These are phyloP conservation scores for Scenedesmus sp. DNA, from an alignment of 163 green algal species.

Conservation along the genomic window DNA sequence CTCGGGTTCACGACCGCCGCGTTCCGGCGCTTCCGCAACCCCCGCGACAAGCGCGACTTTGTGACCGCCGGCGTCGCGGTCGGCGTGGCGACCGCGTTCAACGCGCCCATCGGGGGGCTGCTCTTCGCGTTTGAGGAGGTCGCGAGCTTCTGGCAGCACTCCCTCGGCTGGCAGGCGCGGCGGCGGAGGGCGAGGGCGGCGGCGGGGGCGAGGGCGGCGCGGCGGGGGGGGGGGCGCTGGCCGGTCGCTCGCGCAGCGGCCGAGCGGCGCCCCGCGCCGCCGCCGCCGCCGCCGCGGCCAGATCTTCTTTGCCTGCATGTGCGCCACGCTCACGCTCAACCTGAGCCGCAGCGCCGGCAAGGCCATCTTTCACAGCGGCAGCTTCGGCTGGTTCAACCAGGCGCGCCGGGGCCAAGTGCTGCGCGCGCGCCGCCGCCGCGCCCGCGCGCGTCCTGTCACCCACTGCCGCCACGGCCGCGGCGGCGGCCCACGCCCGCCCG, in stretches of 20 bases:
- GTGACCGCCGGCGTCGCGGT: conserved; percentile 87
- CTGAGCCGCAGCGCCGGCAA: conserved; percentile 71
- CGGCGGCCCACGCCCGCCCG: too few species aligned
- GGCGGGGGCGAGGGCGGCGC: too few species aligned
- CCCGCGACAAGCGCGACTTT: conserved; percentile 91
- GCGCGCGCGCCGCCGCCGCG: too few species aligned
- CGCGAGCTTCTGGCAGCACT: conserved; percentile 85
- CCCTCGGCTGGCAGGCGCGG: conserved; percentile 64
- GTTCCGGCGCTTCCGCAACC: conserved; percentile 88
- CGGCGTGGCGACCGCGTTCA: conserved; percentile 88
- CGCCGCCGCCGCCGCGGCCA: too few species aligned
- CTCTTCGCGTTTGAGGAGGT: conserved; percentile 96
- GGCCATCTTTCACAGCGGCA: conserved; percentile 62
- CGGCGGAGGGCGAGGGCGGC: too few species aligned
- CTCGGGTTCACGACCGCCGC: conserved; percentile 76
- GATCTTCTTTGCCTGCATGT: conserved; percentile 91
- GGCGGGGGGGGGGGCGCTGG: too few species aligned
- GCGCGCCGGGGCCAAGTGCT: too few species aligned
- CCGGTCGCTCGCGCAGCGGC: too few species aligned
- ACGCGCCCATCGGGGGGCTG: conserved; percentile 73
- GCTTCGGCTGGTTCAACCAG: conserved; percentile 87
- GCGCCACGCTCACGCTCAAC: conserved; percentile 77
- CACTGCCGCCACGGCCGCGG: too few species aligned
- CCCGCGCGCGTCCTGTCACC: too few species aligned
- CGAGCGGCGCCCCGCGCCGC: too few species aligned